These are phyloP conservation scores for Fusarium redolens DNA, from an alignment of 2,329 filamentous ascomycete genomes.

Conservation along the genomic window DNA sequence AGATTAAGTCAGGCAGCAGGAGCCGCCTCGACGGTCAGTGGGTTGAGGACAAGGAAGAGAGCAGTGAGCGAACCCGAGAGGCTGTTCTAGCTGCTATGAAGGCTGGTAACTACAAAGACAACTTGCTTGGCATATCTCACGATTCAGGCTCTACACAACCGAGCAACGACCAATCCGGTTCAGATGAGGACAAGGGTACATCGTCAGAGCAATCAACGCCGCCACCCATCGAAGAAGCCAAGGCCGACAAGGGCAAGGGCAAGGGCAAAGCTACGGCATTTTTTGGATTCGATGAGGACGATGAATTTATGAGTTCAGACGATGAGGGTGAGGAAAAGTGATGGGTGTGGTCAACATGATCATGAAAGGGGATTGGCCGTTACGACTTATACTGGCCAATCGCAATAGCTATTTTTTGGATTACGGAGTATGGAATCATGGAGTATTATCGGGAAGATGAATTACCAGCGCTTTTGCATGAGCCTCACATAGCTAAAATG, in stretches of 20 bases:
- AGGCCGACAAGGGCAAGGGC: conserved; percentile 53
- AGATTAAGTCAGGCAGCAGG: conserved; percentile 79
- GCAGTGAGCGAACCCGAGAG: conserved; percentile 82
- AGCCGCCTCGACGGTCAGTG: conserved; percentile 87
- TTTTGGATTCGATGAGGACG: conserved; percentile 83
- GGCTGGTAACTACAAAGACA: conserved; percentile 71
- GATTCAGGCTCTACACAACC: conserved; percentile 57
- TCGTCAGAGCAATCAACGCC: conserved; percentile 62
- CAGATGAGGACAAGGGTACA: conserved; percentile 54
- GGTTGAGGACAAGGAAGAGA: conserved; percentile 95
- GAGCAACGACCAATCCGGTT: conserved; percentile 43
- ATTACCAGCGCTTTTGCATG: conserved; percentile 31
- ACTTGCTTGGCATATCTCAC: conserved; percentile 63
- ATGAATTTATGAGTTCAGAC: conserved; percentile 79
- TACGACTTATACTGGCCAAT: conserved; percentile 29
- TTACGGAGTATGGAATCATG: conserved; percentile 41
- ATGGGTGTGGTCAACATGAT: background rate
- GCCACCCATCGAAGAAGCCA: conserved; percentile 56
- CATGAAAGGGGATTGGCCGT: background rate
- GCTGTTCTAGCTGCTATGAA: conserved; percentile 79
- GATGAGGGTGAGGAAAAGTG: conserved; percentile 58
- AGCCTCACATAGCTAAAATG: conserved; percentile 29
- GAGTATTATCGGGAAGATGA: conserved; percentile 23
- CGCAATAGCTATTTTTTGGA: conserved; percentile 32
- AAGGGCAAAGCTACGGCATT: conserved; percentile 63